phyloP scores from a whole-genome alignment of 257 asterid species.

The Oldenlandia corymbosa region DNA sequence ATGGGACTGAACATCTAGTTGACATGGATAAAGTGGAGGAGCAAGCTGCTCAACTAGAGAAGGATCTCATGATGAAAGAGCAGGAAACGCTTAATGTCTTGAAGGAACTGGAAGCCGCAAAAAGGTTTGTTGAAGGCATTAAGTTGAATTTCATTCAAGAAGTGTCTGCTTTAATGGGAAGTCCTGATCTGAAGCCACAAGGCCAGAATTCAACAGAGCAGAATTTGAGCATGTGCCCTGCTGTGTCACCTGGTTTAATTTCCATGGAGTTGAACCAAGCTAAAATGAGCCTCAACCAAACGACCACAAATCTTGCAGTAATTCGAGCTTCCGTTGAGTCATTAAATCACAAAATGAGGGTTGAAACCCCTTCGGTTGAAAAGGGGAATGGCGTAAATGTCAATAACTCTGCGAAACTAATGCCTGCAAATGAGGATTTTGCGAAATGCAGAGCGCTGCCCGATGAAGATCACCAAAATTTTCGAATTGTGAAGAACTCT shows the following conservation, averaged over 20 bases:
- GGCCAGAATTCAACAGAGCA: constrained; percentile 20
- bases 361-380: constrained; percentile 34
- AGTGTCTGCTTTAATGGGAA: constrained; percentile 33
- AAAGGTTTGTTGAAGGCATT: constrained; percentile 49
- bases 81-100: constrained; percentile 56
- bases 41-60: constrained; percentile 49
- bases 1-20: constrained; percentile 26
- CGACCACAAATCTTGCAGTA: constrained; percentile 61
- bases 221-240: constrained; percentile 27
- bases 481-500: constrained; percentile 3
- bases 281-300: constrained; percentile 55
- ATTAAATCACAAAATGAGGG: constrained; percentile 52
- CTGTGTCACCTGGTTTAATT: constrained; percentile 44
- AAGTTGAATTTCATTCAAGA: constrained; percentile 52
- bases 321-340: constrained; percentile 82
- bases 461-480: neutral
- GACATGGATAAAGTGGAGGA: constrained; percentile 51
- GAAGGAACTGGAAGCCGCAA: constrained; percentile 60
- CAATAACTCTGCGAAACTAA: constrained; percentile 10
- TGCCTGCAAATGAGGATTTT: constrained; percentile 17
- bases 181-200: constrained; percentile 27
- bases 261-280: constrained; percentile 64
- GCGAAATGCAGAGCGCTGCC: neutral
- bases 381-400: constrained; percentile 19
- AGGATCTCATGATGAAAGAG: constrained; percentile 55